These are phyloP conservation scores for Ustilago nuda DNA, from an alignment of 1,284 basidiomycete species.

Conservation along the genomic window DNA sequence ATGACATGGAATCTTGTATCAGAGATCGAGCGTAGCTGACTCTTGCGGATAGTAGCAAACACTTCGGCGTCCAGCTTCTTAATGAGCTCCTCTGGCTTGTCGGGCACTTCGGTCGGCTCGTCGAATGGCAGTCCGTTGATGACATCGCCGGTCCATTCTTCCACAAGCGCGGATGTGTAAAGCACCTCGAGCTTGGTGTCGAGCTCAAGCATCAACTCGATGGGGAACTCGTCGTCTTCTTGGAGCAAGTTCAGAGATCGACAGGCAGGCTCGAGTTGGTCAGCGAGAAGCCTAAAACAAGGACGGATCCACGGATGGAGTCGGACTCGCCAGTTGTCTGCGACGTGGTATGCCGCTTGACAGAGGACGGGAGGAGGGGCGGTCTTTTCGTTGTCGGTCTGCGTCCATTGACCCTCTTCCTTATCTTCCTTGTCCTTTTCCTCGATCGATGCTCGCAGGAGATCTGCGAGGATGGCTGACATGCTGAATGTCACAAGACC, in stretches of 20 bases:
- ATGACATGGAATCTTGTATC: conserved; percentile 38
- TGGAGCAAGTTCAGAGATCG: conserved; percentile 27
- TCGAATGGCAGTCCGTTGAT: conserved; percentile 32
- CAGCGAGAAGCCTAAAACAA: conserved; percentile 33
- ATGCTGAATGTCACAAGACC: conserved; percentile 34
- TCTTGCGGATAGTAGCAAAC: conserved; percentile 28
- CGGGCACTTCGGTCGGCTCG: conserved; percentile 36
- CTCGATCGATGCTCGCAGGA: conserved; percentile 24
- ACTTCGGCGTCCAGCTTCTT: conserved; percentile 38
- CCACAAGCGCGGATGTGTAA: conserved; percentile 17
- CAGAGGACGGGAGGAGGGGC: conserved; percentile 22
- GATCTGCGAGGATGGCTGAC: conserved; percentile 39
- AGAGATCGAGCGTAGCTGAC: conserved; percentile 9
- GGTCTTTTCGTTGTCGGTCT: conserved; percentile 22
- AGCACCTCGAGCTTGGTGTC: conserved; percentile 33
- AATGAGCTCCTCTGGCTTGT: conserved; percentile 30
- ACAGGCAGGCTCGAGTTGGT: conserved; percentile 36
- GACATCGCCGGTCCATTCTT: conserved; percentile 26
- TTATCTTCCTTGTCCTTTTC: conserved; percentile 14
- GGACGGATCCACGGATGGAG: conserved; percentile 41
- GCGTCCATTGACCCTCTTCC: conserved; percentile 37
- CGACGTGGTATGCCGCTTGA: conserved; percentile 18
- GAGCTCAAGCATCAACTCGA: conserved; percentile 36
- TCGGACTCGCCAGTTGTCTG: conserved; percentile 25
- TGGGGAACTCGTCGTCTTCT: conserved; percentile 25